These are phyloP conservation scores for Colletotrichum sp. DNA, from an alignment of 2,329 filamentous ascomycete species.

Conservation along the genomic window DNA sequence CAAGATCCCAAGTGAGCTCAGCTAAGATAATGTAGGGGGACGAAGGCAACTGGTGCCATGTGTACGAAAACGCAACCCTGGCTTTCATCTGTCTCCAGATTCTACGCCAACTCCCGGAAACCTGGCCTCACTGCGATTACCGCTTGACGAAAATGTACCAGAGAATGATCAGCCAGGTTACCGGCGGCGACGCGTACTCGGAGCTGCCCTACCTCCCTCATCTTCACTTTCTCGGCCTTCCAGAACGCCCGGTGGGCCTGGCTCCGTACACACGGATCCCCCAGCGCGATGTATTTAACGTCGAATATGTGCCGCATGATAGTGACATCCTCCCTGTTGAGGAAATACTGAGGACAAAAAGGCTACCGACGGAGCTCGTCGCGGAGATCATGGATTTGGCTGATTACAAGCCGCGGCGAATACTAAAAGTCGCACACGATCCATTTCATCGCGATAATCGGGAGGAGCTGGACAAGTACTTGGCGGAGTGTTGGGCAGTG, in stretches of 20 bases:
- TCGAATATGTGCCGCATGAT: not conserved
- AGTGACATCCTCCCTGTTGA: not conserved
- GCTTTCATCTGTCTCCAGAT: constrained; percentile 25
- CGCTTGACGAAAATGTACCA: constrained; percentile 22
- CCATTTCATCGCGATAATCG: constrained; percentile 24
- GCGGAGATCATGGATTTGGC: constrained; percentile 19
- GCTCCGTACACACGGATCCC: not conserved
- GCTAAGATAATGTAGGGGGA: not conserved
- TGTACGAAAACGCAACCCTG: not conserved
- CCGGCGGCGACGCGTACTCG: not conserved
- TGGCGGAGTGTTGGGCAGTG: constrained; percentile 31
- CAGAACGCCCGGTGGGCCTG: constrained; percentile 3
- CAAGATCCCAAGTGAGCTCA: not conserved
- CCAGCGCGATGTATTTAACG: not conserved
- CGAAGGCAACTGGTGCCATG: not conserved
- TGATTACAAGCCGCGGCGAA: constrained; percentile 1
- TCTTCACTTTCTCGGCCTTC: constrained; percentile 24
- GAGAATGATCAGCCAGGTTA: constrained; percentile 2
- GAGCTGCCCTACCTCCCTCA: constrained; percentile 17
- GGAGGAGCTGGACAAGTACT: constrained; percentile 27
- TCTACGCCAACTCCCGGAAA: constrained; percentile 17
- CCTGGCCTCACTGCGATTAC: constrained; percentile 17
- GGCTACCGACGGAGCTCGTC: constrained; percentile 22
- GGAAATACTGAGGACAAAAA: not conserved
- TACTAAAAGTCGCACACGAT: constrained; percentile 20